phyloP scores from a whole-genome alignment of 176 grass and related monocot species.

The Phyllostachys edulis region DNA sequence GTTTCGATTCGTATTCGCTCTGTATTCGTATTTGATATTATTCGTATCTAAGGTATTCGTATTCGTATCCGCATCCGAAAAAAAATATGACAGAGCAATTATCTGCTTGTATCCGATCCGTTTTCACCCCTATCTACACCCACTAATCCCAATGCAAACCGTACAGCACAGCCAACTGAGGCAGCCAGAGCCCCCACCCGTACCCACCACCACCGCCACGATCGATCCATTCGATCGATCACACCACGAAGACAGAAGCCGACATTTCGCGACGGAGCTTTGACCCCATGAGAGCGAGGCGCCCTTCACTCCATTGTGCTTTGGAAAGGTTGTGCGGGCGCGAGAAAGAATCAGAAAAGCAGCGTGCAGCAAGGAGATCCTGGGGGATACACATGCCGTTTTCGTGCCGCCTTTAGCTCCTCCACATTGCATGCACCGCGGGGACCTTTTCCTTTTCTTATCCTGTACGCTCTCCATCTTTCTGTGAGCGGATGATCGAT shows the following conservation, averaged over 20 bases:
- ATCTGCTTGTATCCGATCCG: too few species aligned
- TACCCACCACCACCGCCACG: not conserved
- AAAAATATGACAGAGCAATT: too few species aligned
- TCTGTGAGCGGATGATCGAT: conserved; percentile 1
- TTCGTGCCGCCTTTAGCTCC: not conserved
- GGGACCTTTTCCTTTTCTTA: not conserved
- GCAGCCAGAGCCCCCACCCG: not conserved
- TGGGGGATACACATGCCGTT: conserved; percentile 32
- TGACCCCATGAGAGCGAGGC: not conserved
- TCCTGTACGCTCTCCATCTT: not conserved
- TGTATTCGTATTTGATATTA: too few species aligned
- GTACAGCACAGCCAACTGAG: not conserved
- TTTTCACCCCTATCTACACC: too few species aligned
- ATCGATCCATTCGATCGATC: not conserved
- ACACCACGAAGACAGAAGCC: not conserved
- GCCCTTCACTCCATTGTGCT: conserved; percentile 2
- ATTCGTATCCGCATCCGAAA: too few species aligned
- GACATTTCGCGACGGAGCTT: not conserved
- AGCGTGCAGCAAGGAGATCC: not conserved
- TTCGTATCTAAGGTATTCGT: too few species aligned
- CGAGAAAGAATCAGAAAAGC: not conserved
- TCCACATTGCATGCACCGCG: not conserved
- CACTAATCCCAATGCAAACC: not conserved
- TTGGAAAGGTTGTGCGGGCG: not conserved
- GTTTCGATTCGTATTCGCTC: too few species aligned